Percentiles rank a stretch among this genome's conserved stretches.
phyloP scores from a whole-genome alignment of 768 basidiomycete species.

The Suillus weaverae region DNA sequence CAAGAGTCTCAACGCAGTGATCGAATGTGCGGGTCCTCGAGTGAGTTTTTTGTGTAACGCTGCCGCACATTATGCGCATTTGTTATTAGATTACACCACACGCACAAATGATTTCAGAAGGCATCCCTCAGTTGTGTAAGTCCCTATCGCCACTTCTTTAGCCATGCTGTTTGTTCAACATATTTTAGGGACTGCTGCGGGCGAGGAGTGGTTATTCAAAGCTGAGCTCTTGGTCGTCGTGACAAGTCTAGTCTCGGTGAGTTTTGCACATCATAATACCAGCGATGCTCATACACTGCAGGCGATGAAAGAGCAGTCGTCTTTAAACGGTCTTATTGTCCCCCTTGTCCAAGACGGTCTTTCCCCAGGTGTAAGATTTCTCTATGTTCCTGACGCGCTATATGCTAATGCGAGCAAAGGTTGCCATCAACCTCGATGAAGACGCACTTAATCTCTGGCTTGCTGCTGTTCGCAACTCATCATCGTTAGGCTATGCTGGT shows the following conservation, averaged over 20 bases:
- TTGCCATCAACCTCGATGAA: constrained; percentile 68
- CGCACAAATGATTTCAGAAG: constrained; percentile 56
- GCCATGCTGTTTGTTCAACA: constrained; percentile 11
- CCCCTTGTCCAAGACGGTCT: constrained; percentile 68
- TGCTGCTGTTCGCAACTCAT: constrained; percentile 64
- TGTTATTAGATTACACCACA: constrained; percentile 63
- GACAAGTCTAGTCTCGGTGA: constrained; percentile 67
- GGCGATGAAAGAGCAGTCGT: constrained; percentile 68
- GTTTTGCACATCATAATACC: constrained; percentile 14
- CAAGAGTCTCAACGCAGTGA: constrained; percentile 64
- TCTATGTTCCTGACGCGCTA: not conserved
- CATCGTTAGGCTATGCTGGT: constrained; percentile 46
- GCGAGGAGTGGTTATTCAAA: constrained; percentile 72
- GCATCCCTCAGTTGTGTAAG: constrained; percentile 74
- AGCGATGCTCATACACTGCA: constrained; percentile 27
- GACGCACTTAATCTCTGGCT: constrained; percentile 80
- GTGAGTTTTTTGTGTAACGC: constrained; percentile 27
- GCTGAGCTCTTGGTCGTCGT: constrained; percentile 67
- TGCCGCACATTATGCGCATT: not conserved
- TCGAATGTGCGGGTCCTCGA: constrained; percentile 46
- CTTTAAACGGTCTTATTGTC: constrained; percentile 55
- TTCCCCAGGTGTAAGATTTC: constrained; percentile 47
- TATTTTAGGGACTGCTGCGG: constrained; percentile 62
- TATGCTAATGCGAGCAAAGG: constrained; percentile 38
- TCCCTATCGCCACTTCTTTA: constrained; percentile 8